Evolutionary conservation across 495 filamentous ascomycete genomes (phyloP), one percentile per base, ranked within the genome.

Genomic region (Aspergillus carlsbadensis): DNA sequence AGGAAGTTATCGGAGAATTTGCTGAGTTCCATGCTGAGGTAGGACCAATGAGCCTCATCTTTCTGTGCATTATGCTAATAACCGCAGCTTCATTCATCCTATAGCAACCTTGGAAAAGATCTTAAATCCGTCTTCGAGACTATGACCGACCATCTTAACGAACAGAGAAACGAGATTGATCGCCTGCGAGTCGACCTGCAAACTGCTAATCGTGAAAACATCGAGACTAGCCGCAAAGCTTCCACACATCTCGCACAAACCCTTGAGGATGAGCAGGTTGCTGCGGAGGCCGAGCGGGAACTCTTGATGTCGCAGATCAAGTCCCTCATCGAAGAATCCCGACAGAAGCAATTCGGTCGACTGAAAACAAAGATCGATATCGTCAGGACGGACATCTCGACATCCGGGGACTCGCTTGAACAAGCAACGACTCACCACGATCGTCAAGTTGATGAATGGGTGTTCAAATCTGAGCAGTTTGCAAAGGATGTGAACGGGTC

Each of bases 1-100:
- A 87, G 20, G 92, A 94, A 62, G 92, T 98, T n/a, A 86, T 96
- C 43, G 86, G 81, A 48, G 93, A 98, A 68, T 79, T 98, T 34
- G 78, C 84, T 8, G 80, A 80, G 17, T 96, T 97, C 55, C 90
- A 96, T 61, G 82, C 75, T 52, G 86, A 92, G 70, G 81, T 84
- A 74, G 52, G 70, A 3, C 21, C 10, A 2, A 8, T 4, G 7
- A 17, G 5, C n/a, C 56, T 21, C 17, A 15, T 13, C 45, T 41
- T 41, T 14, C 21, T 14, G 41, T 18, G 43, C 22, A 37, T 2
- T 37, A 48, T 50, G 24, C 65, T 76, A 55, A 75, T 54, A 7
- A 21, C 52, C 21, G 22, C 54, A 87, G 78, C 79, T 98, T 37
- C 90, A 96, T 62, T 63, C 77, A 8, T 98, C 95, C 1, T 98